Evolutionary conservation across 495 filamentous ascomycete genomes (phyloP).

Genomic region (Hypoxylon lienhwacheense): DNA sequence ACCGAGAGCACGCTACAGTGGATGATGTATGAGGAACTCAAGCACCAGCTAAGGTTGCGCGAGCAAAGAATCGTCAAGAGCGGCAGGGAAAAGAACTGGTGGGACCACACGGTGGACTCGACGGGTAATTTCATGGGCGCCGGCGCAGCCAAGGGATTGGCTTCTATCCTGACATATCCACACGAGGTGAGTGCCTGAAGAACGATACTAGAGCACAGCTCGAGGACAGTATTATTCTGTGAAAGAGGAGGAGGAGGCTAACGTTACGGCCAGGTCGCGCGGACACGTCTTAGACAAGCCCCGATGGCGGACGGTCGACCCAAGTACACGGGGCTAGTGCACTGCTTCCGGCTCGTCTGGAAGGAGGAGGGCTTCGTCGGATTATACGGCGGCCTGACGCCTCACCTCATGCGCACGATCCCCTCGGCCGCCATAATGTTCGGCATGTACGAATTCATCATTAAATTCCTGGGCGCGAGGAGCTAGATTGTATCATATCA

Average conservation of each 20-base stretch:
- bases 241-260: background rate
- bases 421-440: constrained; percentile 91
- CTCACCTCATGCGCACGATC: constrained; percentile 83
- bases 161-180: constrained; percentile 79
- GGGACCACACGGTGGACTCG: constrained; percentile 68
- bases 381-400: constrained; percentile 83
- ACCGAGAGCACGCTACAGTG: constrained; percentile 85
- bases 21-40: constrained; percentile 85
- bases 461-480: constrained; percentile 57
- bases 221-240: background rate
- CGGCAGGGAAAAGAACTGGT: constrained; percentile 58
- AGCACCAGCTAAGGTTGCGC: constrained; percentile 61
- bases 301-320: constrained; percentile 69
- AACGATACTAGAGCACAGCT: background rate
- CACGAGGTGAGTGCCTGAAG: constrained; percentile 67
- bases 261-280: constrained; percentile 60
- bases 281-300: constrained; percentile 79
- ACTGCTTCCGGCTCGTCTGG: constrained; percentile 79
- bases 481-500: constrained; percentile 22
- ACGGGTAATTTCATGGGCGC: constrained; percentile 74
- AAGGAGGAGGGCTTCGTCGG: constrained; percentile 82
- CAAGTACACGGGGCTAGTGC: constrained; percentile 81
- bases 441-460: constrained; percentile 83
- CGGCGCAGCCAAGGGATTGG: constrained; percentile 78
- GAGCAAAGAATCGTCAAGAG: constrained; percentile 56